A percentile compares a stretch with the other conserved stretches of the same genome.
Evolutionary conservation across 2,329 filamentous ascomycete species (phyloP).

Genomic region (Aureobasidium musti): DNA sequence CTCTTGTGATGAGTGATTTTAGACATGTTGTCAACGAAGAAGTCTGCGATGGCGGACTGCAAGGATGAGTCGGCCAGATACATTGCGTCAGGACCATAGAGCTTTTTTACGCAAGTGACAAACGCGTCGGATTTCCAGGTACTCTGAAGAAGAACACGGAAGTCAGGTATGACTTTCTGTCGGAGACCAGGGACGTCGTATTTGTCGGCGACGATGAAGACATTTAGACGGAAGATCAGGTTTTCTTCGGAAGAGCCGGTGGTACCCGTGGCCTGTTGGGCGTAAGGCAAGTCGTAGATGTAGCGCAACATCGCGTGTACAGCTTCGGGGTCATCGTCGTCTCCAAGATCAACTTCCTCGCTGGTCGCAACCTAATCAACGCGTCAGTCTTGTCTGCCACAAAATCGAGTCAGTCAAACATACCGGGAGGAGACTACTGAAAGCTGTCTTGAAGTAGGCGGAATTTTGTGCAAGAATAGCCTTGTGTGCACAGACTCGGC

Average conservation of each 20-base stretch:
- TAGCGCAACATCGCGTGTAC: neutral
- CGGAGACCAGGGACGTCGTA: constrained; percentile 30
- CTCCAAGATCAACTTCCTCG: neutral
- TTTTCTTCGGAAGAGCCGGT: neutral
- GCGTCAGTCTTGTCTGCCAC: neutral
- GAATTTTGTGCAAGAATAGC: neutral
- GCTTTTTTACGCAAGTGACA: neutral
- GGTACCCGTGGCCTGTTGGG: neutral
- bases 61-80: neutral
- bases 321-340: neutral
- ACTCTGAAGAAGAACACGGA: neutral
- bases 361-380: neutral
- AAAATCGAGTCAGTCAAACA: neutral
- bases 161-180: constrained; percentile 1
- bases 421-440: neutral
- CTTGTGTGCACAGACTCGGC: neutral
- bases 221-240: neutral
- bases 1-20: neutral
- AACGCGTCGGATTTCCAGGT: neutral
- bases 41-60: neutral
- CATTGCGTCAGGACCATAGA: neutral
- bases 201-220: constrained; percentile 32
- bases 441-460: neutral
- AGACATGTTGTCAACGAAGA: neutral
- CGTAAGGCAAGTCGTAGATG: neutral